These are phyloP conservation scores for Chaetomium tenue DNA, from an alignment of 495 filamentous ascomycete species.

Conservation along the genomic window DNA sequence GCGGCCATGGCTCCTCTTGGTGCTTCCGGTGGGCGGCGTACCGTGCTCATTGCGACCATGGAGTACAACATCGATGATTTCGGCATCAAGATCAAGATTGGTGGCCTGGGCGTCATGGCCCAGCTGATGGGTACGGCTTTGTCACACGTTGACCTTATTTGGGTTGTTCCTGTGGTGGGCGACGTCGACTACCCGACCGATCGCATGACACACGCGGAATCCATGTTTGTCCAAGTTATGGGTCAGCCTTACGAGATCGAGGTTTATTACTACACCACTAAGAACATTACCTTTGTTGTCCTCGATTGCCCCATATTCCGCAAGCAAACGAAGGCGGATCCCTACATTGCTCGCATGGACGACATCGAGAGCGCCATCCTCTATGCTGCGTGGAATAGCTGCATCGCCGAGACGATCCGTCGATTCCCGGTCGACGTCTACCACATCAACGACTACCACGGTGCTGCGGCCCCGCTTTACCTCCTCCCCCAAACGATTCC, in stretches of 20 bases:
- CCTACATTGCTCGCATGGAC: slow-evolving; percentile 72
- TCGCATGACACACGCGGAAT: slow-evolving; percentile 50
- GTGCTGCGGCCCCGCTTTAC: slow-evolving; percentile 68
- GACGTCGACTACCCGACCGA: slow-evolving; percentile 65
- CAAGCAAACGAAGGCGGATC: slow-evolving; percentile 63
- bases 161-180: slow-evolving; percentile 75
- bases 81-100: slow-evolving; percentile 71
- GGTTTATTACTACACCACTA: slow-evolving; percentile 62
- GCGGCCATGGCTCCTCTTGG: slow-evolving; percentile 20
- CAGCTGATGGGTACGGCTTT: slow-evolving; percentile 71
- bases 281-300: slow-evolving; percentile 72
- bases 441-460: slow-evolving; percentile 81
- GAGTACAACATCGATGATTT: slow-evolving; percentile 74
- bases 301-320: slow-evolving; percentile 70
- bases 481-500: slow-evolving; percentile 62
- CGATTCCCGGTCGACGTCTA: slow-evolving; percentile 68
- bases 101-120: slow-evolving; percentile 68
- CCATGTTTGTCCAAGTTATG: slow-evolving; percentile 65
- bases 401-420: slow-evolving; percentile 61
- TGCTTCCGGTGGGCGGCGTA: slow-evolving; percentile 41
- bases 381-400: slow-evolving; percentile 74
- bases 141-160: slow-evolving; percentile 65
- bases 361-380: slow-evolving; percentile 69
- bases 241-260: slow-evolving; percentile 62
- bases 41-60: slow-evolving; percentile 67